Conservation (phyloP, 805 yeast species). For the Kodamaea fukazawae region DNA sequence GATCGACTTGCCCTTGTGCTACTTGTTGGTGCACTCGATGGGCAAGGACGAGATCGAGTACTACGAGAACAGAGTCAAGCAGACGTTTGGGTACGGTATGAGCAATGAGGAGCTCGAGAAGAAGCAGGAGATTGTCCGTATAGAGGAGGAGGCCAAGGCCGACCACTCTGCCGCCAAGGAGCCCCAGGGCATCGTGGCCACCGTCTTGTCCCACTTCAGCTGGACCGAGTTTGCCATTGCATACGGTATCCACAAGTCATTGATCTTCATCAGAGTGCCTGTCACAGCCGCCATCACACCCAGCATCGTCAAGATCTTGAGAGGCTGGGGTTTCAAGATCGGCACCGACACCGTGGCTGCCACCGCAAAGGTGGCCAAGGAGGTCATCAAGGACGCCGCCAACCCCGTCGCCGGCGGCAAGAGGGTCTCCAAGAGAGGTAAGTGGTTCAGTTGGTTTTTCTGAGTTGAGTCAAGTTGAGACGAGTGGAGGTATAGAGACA, state of each 20-base stretch:
- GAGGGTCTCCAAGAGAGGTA: conserved; percentile 48
- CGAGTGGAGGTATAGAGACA: not conserved
- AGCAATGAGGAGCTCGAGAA: conserved; percentile 40
- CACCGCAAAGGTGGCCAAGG: conserved; percentile 32
- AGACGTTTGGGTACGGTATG: conserved; percentile 60
- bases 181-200: not conserved
- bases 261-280: conserved; percentile 82
- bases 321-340: conserved; percentile 77
- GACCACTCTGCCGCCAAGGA: not conserved
- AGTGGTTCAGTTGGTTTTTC: conserved; percentile 62
- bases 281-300: conserved; percentile 93
- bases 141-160: conserved; percentile 20
- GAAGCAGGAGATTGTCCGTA: conserved; percentile 34
- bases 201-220: conserved; percentile 38
- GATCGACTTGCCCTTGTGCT: conserved; percentile 83
- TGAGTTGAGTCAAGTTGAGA: too few relatives aligned
- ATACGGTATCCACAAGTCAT: conserved; percentile 87
- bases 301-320: conserved; percentile 58
- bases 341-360: conserved; percentile 51
- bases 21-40: conserved; percentile 73
- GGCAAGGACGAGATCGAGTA: conserved; percentile 81
- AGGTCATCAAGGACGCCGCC: conserved; percentile 39
- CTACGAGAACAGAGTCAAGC: conserved; percentile 59
- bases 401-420: conserved; percentile 49
- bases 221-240: conserved; percentile 88